Base-by-base conservation (phyloP, 768 basidiomycete genomes). In the Leccinum disarticulatum region DNA sequence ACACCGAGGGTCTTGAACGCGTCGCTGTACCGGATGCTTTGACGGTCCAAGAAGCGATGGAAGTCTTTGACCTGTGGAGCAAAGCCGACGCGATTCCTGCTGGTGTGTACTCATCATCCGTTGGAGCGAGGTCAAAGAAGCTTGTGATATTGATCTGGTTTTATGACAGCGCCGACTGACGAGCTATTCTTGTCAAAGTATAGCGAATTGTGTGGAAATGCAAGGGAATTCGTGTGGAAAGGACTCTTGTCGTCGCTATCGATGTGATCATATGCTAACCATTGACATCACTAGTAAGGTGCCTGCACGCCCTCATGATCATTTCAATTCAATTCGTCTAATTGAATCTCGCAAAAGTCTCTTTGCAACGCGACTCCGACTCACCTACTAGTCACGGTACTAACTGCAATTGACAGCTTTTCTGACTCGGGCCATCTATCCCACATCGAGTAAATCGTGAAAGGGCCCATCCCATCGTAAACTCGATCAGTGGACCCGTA, bases 151-250 rank as follows among this genome's bases (percentile, higher is more conserved):
- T 47, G 46, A 61, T 11, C 41, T n/a, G n/a, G n/a, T 4, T 51
- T 27, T 6, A 14, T 22, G 38, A 14, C 61, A 81, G 80, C 55
- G 14, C 68, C 74, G 2, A 80, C 76, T 13, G 93, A 96, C 66
- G 87, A 90, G 70, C 63, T 85, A 14, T 94, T 95, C 76, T 73
- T 95, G 68, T 76, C 85, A 10, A 92, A 91, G 71, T 93, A 90
- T 63, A 82, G 84, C 1, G 88, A 92, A 66, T 82, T 88, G 7
- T 81, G 80, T 56, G 93, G 93, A 47, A 94, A 94, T 71, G 80
- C 92, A 13, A 79, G 88, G 60, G 86, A 88, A 58, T 92, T 95
- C 65, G 87, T 91, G 43, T 84, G 83, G 81, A 83, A 82, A 53
- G 87, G 87, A 2, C 65, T 90, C 53, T 68, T 85, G 67, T 57